These are phyloP conservation scores for Isabelozyma gotoi DNA, from an alignment of 805 yeast genomes.

Conservation along the genomic window DNA sequence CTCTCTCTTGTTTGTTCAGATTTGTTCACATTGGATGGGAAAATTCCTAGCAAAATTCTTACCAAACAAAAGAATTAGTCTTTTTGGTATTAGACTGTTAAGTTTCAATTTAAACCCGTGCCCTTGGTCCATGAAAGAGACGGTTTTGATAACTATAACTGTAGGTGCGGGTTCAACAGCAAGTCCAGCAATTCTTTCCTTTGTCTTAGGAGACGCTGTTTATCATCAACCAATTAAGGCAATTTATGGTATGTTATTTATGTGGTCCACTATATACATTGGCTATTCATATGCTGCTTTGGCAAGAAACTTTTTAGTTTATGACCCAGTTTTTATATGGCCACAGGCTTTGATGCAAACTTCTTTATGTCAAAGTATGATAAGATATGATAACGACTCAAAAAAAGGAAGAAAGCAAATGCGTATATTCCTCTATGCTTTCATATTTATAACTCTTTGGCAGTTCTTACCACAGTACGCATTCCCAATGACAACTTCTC, in stretches of 20 bases:
- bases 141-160: constrained; percentile 51
- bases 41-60: constrained; percentile 42
- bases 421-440: constrained; percentile 36
- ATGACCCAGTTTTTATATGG: constrained; percentile 52
- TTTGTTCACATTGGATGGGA: constrained; percentile 48
- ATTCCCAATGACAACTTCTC: constrained; percentile 49
- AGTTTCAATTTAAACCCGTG: constrained; percentile 48
- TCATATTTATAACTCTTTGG: constrained; percentile 40
- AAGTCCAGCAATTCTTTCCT: constrained; percentile 47
- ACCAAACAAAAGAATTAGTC: constrained; percentile 28
- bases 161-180: constrained; percentile 56
- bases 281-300: constrained; percentile 56
- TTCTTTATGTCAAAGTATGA: constrained; percentile 36
- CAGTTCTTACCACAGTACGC: constrained; percentile 49
- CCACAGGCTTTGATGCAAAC: constrained; percentile 55
- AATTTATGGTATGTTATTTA: constrained; percentile 40
- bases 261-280: constrained; percentile 52
- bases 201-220: constrained; percentile 47
- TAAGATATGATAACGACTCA: constrained; percentile 14
- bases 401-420: too few relatives aligned
- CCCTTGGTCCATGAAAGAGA: constrained; percentile 56
- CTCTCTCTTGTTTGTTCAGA: constrained; percentile 52
- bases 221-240: constrained; percentile 38
- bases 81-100: constrained; percentile 14
- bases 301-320: constrained; percentile 44